Base-by-base conservation (phyloP, 148 eudicot species). In the Selenicereus undatus region DNA sequence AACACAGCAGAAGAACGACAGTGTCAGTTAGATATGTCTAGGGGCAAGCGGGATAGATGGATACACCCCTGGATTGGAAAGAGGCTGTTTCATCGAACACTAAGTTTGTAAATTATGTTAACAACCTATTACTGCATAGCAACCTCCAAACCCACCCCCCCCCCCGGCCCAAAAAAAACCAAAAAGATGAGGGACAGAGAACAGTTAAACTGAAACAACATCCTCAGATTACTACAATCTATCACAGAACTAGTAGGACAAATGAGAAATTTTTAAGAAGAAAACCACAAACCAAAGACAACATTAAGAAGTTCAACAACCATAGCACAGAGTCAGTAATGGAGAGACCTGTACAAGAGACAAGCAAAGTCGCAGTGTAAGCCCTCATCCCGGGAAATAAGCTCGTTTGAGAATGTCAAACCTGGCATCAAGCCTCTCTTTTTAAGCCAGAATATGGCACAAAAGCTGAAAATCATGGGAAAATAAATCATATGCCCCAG, bases 361-460 rank as follows among this genome's bases (percentile, higher is more conserved):
- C 97, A 93, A 71, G 96, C 96, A 48, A 93, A 93, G 82, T 93
- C 96, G 79, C 95, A 92, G 81, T 93, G 97, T 52, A 93, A 90
- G 75, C 95, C 97, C 82, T 93, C 97, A 71, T 93, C 97, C 79
- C 97, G 86, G 18, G 95, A 93, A 78, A 93, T 93, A 81, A 93
- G 94, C 86, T 93, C 97, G 52, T 92, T 93, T 78, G 97, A 93
- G 87, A 87, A 93, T 18, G 97, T 88, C 88, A 93, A 86, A 69
- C 97, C 95, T 9, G 97, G 97, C 97, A 93, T 93, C 79, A 93
- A 78, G 52, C 94, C 96, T 82, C 97, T 85, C 87, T 93, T 93
- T 76, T 93, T 93, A 22, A 93, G 91, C 97, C 94, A 93, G 83
- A 92, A 93, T 45, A 93, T 90, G 81, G 97, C 90, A 76, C 97